A percentile compares a stretch with the other conserved stretches of the same genome.
Conservation (phyloP, 257 asterid species). For the Solanum lycopersicoides region DNA sequence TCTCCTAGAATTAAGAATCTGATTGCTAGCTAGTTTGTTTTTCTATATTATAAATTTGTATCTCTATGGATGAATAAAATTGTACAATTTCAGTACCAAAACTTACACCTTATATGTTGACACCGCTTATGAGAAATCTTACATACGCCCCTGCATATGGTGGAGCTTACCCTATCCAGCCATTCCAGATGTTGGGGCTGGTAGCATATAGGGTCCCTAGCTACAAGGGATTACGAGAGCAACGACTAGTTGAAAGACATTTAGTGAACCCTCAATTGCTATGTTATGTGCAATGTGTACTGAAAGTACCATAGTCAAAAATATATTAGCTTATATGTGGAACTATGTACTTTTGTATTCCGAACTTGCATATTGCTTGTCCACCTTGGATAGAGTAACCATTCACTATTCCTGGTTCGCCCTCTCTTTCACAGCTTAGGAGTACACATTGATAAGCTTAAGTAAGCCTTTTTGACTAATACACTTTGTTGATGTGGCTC, state of each 20-base stretch:
- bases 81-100: not conserved
- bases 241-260: not conserved
- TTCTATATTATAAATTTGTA: not conserved
- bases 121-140: not conserved
- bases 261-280: not conserved
- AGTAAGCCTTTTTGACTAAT: not conserved
- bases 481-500: not conserved
- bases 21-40: not conserved
- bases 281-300: not conserved
- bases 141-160: not conserved
- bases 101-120: not conserved
- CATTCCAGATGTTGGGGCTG: not conserved
- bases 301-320: not conserved
- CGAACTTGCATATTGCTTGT: not conserved
- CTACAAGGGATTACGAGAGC: not conserved
- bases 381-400: not conserved
- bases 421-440: not conserved
- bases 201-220: not conserved
- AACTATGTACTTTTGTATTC: not conserved
- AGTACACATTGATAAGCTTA: not conserved
- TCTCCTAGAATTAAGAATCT: not conserved
- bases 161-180: not conserved
- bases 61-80: not conserved
- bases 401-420: not conserved
- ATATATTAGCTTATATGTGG: not conserved